Percentiles rank a stretch among this genome's conserved stretches.
Conservation (phyloP, 2,329 filamentous ascomycete genomes). For the Exophiala alcalophila region DNA sequence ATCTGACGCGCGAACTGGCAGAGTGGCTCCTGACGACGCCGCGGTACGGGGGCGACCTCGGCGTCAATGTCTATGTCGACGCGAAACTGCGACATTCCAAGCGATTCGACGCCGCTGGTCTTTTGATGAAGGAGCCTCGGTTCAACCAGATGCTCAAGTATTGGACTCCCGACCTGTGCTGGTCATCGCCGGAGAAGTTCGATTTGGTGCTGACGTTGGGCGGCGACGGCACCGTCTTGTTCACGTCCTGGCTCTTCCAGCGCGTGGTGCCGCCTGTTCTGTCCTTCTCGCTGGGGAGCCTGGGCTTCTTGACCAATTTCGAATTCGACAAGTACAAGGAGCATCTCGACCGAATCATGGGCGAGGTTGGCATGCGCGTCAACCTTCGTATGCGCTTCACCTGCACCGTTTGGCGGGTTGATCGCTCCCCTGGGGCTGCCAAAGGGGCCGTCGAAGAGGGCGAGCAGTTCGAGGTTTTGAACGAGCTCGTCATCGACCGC, state of each 20-base stretch:
- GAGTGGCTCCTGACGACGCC: conserved; percentile 86
- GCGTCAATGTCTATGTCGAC: conserved; percentile 97
- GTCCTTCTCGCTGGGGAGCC: conserved; percentile 83
- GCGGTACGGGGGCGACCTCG: conserved; percentile 82
- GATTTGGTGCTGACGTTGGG: conserved; percentile 91
- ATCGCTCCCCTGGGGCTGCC: conserved; percentile 44
- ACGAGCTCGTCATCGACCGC: conserved; percentile 96
- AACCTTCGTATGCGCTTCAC: conserved; percentile 99
- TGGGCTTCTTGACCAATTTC: conserved; percentile 96
- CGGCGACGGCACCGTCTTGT: conserved; percentile 94
- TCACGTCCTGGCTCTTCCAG: conserved; percentile 96
- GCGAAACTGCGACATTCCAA: conserved; percentile 85
- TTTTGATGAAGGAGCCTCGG: conserved; percentile 70
- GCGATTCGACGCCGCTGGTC: conserved; percentile 73
- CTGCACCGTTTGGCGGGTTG: conserved; percentile 86
- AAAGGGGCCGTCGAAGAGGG: conserved; percentile 71
- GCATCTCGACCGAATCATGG: conserved; percentile 86
- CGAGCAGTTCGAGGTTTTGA: conserved; percentile 96
- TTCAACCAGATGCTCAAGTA: conserved; percentile 85
- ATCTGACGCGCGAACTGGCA: conserved; percentile 80
- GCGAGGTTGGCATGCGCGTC: conserved; percentile 91
- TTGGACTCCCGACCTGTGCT: conserved; percentile 95
- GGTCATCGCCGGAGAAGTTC: conserved; percentile 89
- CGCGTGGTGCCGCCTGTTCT: conserved; percentile 89
- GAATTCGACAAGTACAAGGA: conserved; percentile 87